Percentiles rank a stretch among this genome's conserved stretches.
Evolutionary conservation across 2,329 filamentous ascomycete species (phyloP).

Genomic region (Neodidymelliopsis sp.): DNA sequence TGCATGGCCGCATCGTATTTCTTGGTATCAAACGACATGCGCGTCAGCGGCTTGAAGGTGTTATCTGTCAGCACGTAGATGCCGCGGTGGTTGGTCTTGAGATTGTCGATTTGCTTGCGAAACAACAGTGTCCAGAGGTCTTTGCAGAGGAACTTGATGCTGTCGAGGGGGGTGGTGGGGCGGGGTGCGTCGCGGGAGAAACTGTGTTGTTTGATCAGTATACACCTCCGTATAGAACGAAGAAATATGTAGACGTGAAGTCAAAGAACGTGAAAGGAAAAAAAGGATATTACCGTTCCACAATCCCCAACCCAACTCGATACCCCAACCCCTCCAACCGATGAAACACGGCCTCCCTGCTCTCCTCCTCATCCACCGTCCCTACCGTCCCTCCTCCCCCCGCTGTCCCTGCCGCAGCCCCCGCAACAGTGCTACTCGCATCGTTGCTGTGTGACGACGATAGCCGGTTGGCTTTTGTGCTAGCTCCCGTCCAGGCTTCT

Average conservation of each 20-base stretch:
- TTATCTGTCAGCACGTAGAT: conserved; percentile 97
- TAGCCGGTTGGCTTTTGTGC: conserved; percentile 24
- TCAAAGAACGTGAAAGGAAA: not conserved
- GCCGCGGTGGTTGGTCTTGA: conserved; percentile 97
- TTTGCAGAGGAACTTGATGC: conserved; percentile 99
- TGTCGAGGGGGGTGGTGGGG: conserved; percentile 90
- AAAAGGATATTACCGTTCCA: conserved; percentile 75
- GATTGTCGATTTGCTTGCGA: conserved; percentile 95
- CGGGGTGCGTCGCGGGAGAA: conserved; percentile 85
- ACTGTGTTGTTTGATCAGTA: conserved; percentile 52
- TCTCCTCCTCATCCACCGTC: conserved; percentile 76
- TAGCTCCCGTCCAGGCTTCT: conserved; percentile 47
- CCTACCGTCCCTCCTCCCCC: conserved; percentile 30
- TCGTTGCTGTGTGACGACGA: conserved; percentile 34
- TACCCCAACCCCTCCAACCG: conserved; percentile 86
- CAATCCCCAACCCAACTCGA: conserved; percentile 88
- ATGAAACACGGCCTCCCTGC: conserved; percentile 84
- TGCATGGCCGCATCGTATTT: conserved; percentile 40
- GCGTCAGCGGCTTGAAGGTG: conserved; percentile 83
- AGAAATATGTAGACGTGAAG: not conserved
- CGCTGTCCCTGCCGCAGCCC: conserved; percentile 24
- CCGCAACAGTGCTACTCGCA: conserved; percentile 36
- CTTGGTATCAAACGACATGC: conserved; percentile 80
- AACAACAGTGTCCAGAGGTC: conserved; percentile 96
- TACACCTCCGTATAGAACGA: not conserved